Conservation (phyloP, 2,329 filamentous ascomycete species). For the Fragosphaeria purpurea region DNA sequence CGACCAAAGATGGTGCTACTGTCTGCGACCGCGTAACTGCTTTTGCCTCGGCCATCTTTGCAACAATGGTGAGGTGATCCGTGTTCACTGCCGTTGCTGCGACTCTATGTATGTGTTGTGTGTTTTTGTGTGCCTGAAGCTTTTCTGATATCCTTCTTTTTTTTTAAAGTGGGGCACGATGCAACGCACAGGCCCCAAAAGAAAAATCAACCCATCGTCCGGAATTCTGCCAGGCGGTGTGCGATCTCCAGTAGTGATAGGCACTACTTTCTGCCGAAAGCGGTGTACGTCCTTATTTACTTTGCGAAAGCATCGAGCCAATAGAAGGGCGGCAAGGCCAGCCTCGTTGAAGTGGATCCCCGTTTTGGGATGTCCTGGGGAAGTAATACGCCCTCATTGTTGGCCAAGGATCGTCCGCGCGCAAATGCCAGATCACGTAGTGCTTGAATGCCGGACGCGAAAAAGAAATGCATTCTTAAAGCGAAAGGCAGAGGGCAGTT, state of each 20-base stretch:
- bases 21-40: conserved; percentile 5
- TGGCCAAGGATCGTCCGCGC: too few species aligned
- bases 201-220: background rate
- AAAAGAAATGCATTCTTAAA: too few species aligned
- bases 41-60: conserved; percentile 9
- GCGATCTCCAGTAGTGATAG: background rate
- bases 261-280: background rate
- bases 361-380: too few species aligned
- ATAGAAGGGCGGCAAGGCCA: too few species aligned
- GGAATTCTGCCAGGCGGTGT: conserved; percentile 14
- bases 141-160: background rate
- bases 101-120: background rate
- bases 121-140: background rate
- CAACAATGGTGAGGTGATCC: background rate
- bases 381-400: too few species aligned
- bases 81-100: background rate
- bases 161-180: conserved; percentile 5
- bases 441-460: too few species aligned
- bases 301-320: too few species aligned
- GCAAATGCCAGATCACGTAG: too few species aligned
- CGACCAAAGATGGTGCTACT: conserved; percentile 8
- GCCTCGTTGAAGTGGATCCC: too few species aligned
- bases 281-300: too few species aligned
- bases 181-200: background rate
- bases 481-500: too few species aligned